Evolutionary conservation across 805 yeast genomes (phyloP).

Genomic region (Wickerhamiella occidentalis): DNA sequence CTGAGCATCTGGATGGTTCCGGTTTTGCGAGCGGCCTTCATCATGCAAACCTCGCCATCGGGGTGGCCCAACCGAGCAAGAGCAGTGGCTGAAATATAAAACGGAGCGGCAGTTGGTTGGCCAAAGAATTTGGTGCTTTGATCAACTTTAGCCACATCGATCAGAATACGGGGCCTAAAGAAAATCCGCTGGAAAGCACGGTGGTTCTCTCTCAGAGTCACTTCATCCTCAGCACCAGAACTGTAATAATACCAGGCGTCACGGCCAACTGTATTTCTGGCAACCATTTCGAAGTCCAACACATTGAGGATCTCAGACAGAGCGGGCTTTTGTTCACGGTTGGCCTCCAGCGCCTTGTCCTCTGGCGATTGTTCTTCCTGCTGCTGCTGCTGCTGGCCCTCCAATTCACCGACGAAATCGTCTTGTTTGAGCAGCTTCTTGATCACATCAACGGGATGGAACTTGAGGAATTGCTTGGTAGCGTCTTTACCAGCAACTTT

Average conservation of each 20-base stretch:
- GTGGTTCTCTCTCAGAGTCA: conserved; percentile 81
- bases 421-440: conserved; percentile 46
- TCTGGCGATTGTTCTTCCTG: conserved; percentile 31
- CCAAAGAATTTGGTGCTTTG: conserved; percentile 66
- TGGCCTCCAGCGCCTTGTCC: conserved; percentile 31
- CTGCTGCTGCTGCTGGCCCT: conserved; percentile 21
- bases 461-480: conserved; percentile 71
- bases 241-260: conserved; percentile 91
- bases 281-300: conserved; percentile 79
- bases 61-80: conserved; percentile 84
- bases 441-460: conserved; percentile 83
- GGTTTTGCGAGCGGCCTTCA: conserved; percentile 67
- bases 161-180: conserved; percentile 72
- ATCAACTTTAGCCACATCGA: conserved; percentile 69
- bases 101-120: conserved; percentile 55
- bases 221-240: conserved; percentile 86
- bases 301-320: conserved; percentile 59
- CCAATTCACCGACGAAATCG: conserved; percentile 49
- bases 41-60: conserved; percentile 80
- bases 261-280: conserved; percentile 61
- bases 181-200: conserved; percentile 77
- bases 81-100: conserved; percentile 86
- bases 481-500: conserved; percentile 65
- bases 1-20: conserved; percentile 81
- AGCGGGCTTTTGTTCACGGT: conserved; percentile 47